A percentile compares a stretch with the other conserved stretches of the same genome.
These are phyloP conservation scores for Leishmania martiniquensis DNA, from an alignment of 208 protist genomes.

Conservation along the genomic window DNA sequence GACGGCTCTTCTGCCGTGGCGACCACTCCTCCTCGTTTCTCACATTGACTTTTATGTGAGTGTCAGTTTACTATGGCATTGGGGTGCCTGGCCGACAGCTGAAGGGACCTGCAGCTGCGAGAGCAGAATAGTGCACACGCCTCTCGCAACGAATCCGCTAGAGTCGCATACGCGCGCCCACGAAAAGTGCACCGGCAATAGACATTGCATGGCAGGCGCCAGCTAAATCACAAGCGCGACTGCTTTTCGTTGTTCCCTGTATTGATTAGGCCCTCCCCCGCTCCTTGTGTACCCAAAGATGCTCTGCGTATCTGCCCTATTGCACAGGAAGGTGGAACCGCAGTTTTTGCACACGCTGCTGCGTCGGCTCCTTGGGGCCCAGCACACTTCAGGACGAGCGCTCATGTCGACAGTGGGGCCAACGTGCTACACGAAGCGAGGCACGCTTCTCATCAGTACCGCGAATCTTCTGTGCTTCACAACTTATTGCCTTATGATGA, in stretches of 20 bases:
- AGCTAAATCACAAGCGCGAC: not conserved
- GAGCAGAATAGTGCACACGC: not conserved
- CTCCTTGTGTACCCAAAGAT: not conserved
- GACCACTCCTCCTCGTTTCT: not conserved
- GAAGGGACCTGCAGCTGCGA: not conserved
- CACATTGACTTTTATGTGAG: not conserved
- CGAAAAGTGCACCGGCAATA: not conserved
- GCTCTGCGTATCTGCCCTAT: constrained; percentile 11
- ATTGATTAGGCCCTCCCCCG: not conserved
- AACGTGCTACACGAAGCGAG: constrained; percentile 21
- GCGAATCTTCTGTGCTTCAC: constrained; percentile 51
- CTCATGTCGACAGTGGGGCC: constrained; percentile 32
- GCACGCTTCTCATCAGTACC: constrained; percentile 23
- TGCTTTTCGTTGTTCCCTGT: not conserved
- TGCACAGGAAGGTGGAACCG: constrained; percentile 5
- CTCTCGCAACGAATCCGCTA: not conserved
- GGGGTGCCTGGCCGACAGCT: not conserved
- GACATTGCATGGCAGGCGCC: not conserved
- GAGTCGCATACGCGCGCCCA: not conserved
- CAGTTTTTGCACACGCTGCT: constrained; percentile 9
- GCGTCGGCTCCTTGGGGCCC: constrained; percentile 20
- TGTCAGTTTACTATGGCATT: not conserved
- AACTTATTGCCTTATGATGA: constrained; percentile 80
- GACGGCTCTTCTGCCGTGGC: not conserved
- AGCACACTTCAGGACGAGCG: constrained; percentile 22